Conservation (phyloP, 495 filamentous ascomycete species). For the Cercophora scortea region DNA sequence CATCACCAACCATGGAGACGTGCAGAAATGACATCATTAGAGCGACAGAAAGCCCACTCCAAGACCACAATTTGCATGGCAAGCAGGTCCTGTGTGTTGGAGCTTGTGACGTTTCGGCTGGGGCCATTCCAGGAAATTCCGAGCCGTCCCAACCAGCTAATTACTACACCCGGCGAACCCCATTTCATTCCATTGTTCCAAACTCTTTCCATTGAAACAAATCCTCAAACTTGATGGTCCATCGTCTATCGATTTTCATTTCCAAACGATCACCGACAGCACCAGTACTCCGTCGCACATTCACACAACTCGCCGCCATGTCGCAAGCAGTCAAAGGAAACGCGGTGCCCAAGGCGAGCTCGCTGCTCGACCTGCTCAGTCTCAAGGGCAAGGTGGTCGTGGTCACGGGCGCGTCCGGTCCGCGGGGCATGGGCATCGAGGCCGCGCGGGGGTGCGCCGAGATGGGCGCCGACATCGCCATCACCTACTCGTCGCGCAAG, state of each 20-base stretch:
- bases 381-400: constrained; percentile 47
- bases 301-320: too few relatives aligned
- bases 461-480: constrained; percentile 41
- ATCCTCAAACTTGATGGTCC: too few relatives aligned
- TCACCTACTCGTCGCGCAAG: constrained; percentile 37
- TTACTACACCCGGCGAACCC: too few relatives aligned
- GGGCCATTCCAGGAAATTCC: not conserved
- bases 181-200: too few relatives aligned
- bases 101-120: not conserved
- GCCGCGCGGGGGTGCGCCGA: constrained; percentile 41
- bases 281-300: not conserved
- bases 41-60: not conserved
- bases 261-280: not conserved
- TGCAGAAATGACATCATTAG: not conserved
- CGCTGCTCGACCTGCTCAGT: constrained; percentile 37
- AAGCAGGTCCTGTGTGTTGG: not conserved
- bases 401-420: constrained; percentile 44
- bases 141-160: not conserved
- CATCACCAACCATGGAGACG: too few relatives aligned
- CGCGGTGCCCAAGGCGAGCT: constrained; percentile 20
- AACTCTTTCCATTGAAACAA: too few relatives aligned
- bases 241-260: not conserved
- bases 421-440: constrained; percentile 45
- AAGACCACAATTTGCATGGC: not conserved
- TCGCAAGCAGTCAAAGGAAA: constrained; percentile 9